phyloP scores from a whole-genome alignment of 139 green algal genomes.

The Chlamydomonas sp. region DNA sequence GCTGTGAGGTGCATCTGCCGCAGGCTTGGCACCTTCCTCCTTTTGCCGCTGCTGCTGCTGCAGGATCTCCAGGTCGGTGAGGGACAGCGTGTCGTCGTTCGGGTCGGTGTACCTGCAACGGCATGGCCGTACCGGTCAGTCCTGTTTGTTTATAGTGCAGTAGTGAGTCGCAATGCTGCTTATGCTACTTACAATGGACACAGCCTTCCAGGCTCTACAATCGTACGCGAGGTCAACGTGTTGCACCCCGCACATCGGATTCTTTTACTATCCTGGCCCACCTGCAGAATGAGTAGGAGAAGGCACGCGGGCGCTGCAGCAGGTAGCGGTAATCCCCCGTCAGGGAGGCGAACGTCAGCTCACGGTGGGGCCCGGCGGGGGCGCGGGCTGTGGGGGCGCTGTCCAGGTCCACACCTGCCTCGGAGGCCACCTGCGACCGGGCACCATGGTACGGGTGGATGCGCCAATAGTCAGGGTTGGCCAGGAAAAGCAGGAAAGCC shows the following conservation, averaged over 20 bases:
- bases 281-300: slow-evolving; percentile 48
- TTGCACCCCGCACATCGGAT: too few relatives aligned
- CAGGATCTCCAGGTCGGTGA: slow-evolving; percentile 62
- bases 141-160: neutral
- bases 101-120: slow-evolving; percentile 63
- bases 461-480: too few relatives aligned
- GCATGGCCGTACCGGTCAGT: slow-evolving; percentile 34
- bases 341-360: slow-evolving; percentile 66
- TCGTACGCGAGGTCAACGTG: too few relatives aligned
- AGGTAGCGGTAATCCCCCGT: slow-evolving; percentile 81
- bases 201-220: too few relatives aligned
- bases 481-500: too few relatives aligned
- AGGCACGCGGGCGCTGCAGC: slow-evolving; percentile 58
- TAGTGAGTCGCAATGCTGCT: too few relatives aligned
- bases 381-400: neutral
- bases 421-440: neutral
- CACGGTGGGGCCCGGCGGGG: slow-evolving; percentile 18
- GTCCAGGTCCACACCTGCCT: slow-evolving; percentile 57
- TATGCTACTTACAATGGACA: too few relatives aligned
- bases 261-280: neutral
- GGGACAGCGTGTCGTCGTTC: slow-evolving; percentile 66
- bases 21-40: slow-evolving; percentile 5
- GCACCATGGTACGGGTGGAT: too few relatives aligned
- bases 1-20: neutral
- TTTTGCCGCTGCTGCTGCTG: neutral